phyloP scores from a whole-genome alignment of 345 rosid species.

The Eucalyptus sideroxylon region DNA sequence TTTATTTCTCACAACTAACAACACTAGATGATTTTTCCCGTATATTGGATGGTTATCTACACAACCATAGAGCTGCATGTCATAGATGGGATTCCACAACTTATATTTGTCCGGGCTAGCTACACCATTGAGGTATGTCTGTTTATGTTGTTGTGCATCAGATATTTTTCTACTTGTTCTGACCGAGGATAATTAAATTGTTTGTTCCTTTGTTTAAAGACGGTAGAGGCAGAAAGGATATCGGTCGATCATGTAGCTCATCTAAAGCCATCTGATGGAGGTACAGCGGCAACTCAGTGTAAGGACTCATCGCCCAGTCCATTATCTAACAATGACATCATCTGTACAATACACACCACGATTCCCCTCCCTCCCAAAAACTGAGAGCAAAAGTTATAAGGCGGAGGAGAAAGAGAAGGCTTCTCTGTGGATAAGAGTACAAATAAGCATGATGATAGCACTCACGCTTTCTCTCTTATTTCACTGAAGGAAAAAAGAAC shows the following conservation, averaged over 20 bases:
- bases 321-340: background rate
- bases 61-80: slow-evolving; percentile 68
- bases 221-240: slow-evolving; percentile 92
- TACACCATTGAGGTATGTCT: slow-evolving; percentile 79
- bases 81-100: slow-evolving; percentile 94
- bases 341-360: background rate
- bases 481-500: background rate
- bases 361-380: background rate
- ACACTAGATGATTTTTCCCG: background rate
- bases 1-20: background rate
- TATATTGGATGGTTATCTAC: background rate
- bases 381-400: background rate
- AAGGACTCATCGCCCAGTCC: background rate
- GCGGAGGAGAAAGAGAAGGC: background rate
- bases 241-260: slow-evolving; percentile 99
- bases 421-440: background rate
- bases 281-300: slow-evolving; percentile 97
- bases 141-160: background rate
- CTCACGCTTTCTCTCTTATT: background rate
- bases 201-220: slow-evolving; percentile 19
- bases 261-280: slow-evolving; percentile 96
- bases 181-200: background rate
- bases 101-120: slow-evolving; percentile 78
- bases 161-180: background rate
- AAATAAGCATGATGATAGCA: background rate